Percentiles rank a stretch among this genome's conserved stretches.
Evolutionary conservation across 345 rosid genomes (phyloP).

Genomic region (Eucalyptus globulus): DNA sequence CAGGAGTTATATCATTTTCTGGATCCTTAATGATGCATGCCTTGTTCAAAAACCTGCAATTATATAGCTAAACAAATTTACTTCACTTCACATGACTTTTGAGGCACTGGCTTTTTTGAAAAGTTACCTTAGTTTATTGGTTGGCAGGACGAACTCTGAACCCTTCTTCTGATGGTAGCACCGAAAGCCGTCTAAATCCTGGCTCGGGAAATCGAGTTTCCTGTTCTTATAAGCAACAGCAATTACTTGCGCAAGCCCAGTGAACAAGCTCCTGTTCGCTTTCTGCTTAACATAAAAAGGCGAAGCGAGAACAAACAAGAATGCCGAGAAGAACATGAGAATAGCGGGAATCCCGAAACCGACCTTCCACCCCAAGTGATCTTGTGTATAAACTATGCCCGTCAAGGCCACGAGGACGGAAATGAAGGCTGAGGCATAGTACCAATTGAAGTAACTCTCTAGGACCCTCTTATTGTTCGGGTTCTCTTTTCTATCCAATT

Average conservation of each 20-base stretch:
- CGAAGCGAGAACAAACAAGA: conserved; percentile 11
- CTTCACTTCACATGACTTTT: not conserved
- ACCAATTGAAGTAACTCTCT: conserved; percentile 19
- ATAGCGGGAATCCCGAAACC: conserved; percentile 14
- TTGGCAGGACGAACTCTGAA: not conserved
- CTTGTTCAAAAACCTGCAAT: conserved; percentile 55
- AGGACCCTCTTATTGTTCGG: conserved; percentile 2
- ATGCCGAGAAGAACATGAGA: conserved; percentile 7
- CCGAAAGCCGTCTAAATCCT: not conserved
- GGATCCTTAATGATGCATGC: conserved; percentile 49
- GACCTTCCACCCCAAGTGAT: conserved; percentile 13
- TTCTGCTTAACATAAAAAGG: conserved; percentile 5
- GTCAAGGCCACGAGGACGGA: conserved; percentile 1
- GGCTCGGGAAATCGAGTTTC: not conserved
- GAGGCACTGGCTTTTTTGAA: not conserved
- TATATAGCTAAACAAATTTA: not conserved
- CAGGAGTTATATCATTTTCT: conserved; percentile 29
- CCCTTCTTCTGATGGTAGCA: not conserved
- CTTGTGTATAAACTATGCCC: conserved; percentile 13
- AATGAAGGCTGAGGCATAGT: conserved; percentile 3
- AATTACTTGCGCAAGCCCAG: conserved; percentile 6
- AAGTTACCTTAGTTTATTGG: conserved; percentile 30
- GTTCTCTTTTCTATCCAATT: conserved; percentile 1
- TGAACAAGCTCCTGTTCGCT: conserved; percentile 5
- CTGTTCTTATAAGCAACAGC: conserved; percentile 3